A percentile compares a stretch with the other conserved stretches of the same genome.
phyloP scores from a whole-genome alignment of 106 monocot genomes.

The Dendrobium nobile region DNA sequence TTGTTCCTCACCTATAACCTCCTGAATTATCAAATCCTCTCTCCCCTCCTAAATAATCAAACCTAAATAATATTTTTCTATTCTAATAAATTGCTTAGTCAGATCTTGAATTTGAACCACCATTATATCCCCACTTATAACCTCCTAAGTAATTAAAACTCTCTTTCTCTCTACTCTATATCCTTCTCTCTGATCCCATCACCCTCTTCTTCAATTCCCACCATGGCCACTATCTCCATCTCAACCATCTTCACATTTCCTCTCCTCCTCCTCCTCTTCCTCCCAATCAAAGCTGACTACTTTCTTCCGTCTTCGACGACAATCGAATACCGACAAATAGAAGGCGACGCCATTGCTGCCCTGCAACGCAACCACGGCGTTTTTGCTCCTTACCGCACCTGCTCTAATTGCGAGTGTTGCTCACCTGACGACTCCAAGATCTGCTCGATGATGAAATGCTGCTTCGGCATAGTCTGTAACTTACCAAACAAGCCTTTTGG shows the following conservation, averaged over 20 bases:
- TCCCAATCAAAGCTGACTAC: background rate
- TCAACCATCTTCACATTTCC: background rate
- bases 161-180: background rate
- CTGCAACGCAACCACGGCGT: background rate
- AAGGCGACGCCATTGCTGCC: background rate
- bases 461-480: slow-evolving; percentile 70
- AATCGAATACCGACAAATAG: background rate
- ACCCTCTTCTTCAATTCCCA: background rate
- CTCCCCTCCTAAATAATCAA: too few relatives aligned
- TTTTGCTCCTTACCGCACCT: slow-evolving; percentile 40
- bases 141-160: background rate
- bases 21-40: too few relatives aligned
- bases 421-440: slow-evolving; percentile 20
- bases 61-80: too few relatives aligned
- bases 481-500: slow-evolving; percentile 72
- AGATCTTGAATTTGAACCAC: too few relatives aligned
- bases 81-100: too few relatives aligned
- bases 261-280: background rate
- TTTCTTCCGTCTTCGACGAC: background rate
- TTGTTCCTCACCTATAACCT: too few relatives aligned
- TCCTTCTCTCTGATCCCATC: background rate
- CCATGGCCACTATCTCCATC: background rate
- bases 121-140: too few relatives aligned
- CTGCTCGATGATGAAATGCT: slow-evolving; percentile 55
- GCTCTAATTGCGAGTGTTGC: slow-evolving; percentile 56